Evolutionary conservation across 2,329 filamentous ascomycete genomes (phyloP).

Genomic region (Ilyonectria sp.): DNA sequence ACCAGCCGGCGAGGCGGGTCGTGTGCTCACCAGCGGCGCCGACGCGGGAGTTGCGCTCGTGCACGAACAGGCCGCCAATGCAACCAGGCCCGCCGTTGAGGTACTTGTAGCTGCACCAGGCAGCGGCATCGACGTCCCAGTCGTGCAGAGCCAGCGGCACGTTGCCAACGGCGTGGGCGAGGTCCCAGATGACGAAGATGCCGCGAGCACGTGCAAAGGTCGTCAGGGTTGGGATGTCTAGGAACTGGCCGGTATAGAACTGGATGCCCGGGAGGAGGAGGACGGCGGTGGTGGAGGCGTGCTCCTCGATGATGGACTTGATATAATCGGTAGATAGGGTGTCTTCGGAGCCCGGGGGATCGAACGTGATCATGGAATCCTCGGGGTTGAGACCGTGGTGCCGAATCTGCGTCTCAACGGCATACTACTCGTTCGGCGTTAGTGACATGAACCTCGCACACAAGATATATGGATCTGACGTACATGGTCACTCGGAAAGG

Average conservation of each 20-base stretch:
- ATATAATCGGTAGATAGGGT: constrained; percentile 78
- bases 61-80: constrained; percentile 84
- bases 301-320: constrained; percentile 78
- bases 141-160: constrained; percentile 82
- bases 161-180: constrained; percentile 86
- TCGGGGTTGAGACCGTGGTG: constrained; percentile 76
- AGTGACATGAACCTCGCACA: constrained; percentile 9
- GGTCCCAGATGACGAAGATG: constrained; percentile 84
- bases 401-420: constrained; percentile 82
- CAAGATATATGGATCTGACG: constrained; percentile 1
- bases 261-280: constrained; percentile 86
- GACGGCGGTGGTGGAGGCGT: constrained; percentile 78
- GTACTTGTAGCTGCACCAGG: constrained; percentile 93
- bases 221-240: constrained; percentile 84
- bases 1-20: constrained; percentile 83
- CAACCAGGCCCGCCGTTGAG: constrained; percentile 85
- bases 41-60: constrained; percentile 76
- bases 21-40: constrained; percentile 62
- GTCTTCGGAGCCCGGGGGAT: constrained; percentile 65
- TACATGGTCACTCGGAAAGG: constrained; percentile 88
- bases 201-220: constrained; percentile 77
- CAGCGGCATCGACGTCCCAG: constrained; percentile 89
- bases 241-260: constrained; percentile 88
- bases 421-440: constrained; percentile 68
- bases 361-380: constrained; percentile 78